Evolutionary conservation across 2,329 filamentous ascomycete genomes (phyloP), one percentile per base, ranked within the genome.

Genomic region (Colletotrichum nymphaeae): DNA sequence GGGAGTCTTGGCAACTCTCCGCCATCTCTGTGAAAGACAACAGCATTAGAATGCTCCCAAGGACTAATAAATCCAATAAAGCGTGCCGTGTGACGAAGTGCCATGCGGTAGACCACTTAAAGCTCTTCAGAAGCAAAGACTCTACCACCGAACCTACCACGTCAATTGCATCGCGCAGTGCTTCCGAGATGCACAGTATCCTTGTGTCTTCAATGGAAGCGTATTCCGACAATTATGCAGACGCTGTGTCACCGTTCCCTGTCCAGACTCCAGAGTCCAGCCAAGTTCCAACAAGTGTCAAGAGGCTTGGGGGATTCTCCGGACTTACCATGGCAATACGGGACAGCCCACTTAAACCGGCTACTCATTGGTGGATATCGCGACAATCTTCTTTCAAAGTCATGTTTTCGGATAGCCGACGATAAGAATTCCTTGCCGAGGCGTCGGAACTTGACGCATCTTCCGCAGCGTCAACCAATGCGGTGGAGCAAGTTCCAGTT

Each of bases 341-440:
- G 32, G 19, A 11, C 7, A 69, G 59, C 67, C 67, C 67, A 58
- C 46, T 67, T 49, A 24, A 67, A 24, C 14, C 56, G 46, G 9
- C 56, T 60, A 46, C 8, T 16, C 24, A 67, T 60, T 55, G 63
- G 56, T 62, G 26, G n/a, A 24, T 49, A 7, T 12, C n/a, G n/a
- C 9, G 8, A 12, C 42, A 64, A 6, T 52, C 22, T 5, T 12
- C 32, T 26, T 55, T 24, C 46, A n/a, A n/a, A 46, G 14, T 22
- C 42, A 49, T 56, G 46, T 12, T 62, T 62, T 49, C 68, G 46
- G 32, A 63, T 49, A 67, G 49, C 69, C 64, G 52, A 72, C 49
- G 69, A 72, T 69, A 59, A 69, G 52, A 24, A 14, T 58, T 32
- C 69, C 52, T 63, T 49, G 69, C 55, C 37, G n/a, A n/a, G 49